Conservation (phyloP, 2,329 filamentous ascomycete species). For the Trichoderma harzianum region DNA sequence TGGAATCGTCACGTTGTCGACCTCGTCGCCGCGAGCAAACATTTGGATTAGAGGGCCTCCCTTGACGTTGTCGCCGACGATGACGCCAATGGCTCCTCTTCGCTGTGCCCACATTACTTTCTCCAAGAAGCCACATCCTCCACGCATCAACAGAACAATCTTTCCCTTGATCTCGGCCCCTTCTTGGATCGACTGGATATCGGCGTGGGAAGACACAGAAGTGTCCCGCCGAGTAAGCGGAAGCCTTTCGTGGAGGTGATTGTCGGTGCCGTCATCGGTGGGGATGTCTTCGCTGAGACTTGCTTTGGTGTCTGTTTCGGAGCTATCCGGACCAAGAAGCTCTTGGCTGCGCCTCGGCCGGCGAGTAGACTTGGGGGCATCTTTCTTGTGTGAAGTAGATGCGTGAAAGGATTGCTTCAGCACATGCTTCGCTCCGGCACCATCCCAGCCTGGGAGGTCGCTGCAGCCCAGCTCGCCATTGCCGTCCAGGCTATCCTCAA, state of each 20-base stretch:
- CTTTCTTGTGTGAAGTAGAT: conserved; percentile 23
- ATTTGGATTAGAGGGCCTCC: conserved; percentile 91
- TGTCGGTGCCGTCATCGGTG: conserved; percentile 75
- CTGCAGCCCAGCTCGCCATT: conserved; percentile 92
- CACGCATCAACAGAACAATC: conserved; percentile 84
- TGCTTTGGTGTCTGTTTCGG: conserved; percentile 25
- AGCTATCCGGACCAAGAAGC: conserved; percentile 27
- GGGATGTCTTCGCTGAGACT: conserved; percentile 16
- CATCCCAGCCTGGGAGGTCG: conserved; percentile 86
- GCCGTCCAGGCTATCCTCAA: conserved; percentile 67
- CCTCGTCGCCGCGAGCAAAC: conserved; percentile 90
- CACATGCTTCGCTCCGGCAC: conserved; percentile 49
- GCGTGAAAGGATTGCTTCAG: conserved; percentile 40
- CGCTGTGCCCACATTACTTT: conserved; percentile 97
- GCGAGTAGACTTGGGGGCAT: conserved; percentile 21
- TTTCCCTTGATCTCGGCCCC: conserved; percentile 90
- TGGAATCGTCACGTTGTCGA: conserved; percentile 90
- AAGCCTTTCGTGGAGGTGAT: conserved; percentile 66
- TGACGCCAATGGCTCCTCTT: conserved; percentile 81
- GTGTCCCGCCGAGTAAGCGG: conserved; percentile 35
- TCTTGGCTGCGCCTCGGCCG: conserved; percentile 22
- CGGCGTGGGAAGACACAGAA: conserved; percentile 60
- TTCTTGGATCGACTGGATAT: conserved; percentile 90
- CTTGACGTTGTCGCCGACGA: conserved; percentile 89
- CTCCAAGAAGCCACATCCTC: conserved; percentile 92